Conservation (phyloP, 139 green algal genomes). For the Chlamydomonas incerta region DNA sequence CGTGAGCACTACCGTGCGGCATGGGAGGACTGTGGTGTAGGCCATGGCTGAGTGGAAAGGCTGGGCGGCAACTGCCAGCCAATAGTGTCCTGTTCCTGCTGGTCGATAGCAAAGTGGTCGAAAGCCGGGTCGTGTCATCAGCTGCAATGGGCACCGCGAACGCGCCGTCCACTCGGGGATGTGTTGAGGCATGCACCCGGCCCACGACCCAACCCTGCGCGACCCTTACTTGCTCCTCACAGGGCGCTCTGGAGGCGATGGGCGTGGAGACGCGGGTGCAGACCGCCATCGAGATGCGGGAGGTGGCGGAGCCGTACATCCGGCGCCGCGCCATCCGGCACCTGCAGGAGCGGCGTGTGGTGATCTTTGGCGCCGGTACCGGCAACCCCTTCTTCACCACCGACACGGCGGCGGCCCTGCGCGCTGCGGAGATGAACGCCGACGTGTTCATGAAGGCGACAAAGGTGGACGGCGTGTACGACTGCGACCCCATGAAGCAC, state of each 20-base stretch:
- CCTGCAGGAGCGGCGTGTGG: constrained; percentile 92
- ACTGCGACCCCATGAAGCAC: constrained; percentile 88
- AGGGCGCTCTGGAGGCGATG: constrained; percentile 79
- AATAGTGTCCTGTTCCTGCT: no score
- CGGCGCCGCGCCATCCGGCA: constrained; percentile 93
- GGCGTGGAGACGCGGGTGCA: constrained; percentile 83
- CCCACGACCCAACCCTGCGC: no score
- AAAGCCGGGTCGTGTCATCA: no score
- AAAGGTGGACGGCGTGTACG: constrained; percentile 98
- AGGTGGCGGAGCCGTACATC: constrained; percentile 99
- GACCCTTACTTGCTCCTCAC: background rate
- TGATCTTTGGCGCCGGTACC: constrained; percentile 96
- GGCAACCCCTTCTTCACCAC: constrained; percentile 99
- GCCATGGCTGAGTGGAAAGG: no score
- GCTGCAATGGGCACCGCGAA: no score
- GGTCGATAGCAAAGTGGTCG: no score
- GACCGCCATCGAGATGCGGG: constrained; percentile 96
- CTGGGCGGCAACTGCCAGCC: no score
- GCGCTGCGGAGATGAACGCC: constrained; percentile 95
- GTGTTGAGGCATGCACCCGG: no score
- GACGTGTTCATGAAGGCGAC: constrained; percentile 93
- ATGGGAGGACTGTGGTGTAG: no score
- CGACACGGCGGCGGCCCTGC: constrained; percentile 95
- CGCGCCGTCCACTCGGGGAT: no score
- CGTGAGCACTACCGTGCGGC: no score